These are phyloP conservation scores for Lodderomyces elongisporus DNA, from an alignment of 1,139 yeast genomes.

Conservation along the genomic window DNA sequence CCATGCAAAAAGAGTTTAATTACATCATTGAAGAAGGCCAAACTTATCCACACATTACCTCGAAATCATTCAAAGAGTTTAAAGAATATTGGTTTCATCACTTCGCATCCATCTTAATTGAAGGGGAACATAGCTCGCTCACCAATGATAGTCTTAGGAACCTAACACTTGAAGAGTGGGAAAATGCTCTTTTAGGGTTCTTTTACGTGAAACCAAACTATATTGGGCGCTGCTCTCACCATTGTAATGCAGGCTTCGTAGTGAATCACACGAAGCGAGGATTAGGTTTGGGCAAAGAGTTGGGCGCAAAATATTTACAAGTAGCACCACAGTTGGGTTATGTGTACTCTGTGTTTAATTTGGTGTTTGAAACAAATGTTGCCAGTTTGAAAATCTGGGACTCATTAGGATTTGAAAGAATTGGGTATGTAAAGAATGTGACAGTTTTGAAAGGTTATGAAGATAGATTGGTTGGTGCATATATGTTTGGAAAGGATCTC, in stretches of 20 bases:
- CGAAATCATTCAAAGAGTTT: slow-evolving; percentile 27
- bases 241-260: slow-evolving; percentile 74
- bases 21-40: slow-evolving; percentile 45
- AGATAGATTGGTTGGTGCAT: slow-evolving; percentile 60
- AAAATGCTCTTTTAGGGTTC: slow-evolving; percentile 50
- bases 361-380: slow-evolving; percentile 67
- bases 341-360: slow-evolving; percentile 73
- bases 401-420: slow-evolving; percentile 61
- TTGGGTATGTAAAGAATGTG: slow-evolving; percentile 63
- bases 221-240: slow-evolving; percentile 70
- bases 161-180: slow-evolving; percentile 29
- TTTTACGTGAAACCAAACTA: slow-evolving; percentile 78
- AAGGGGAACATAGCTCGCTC: slow-evolving; percentile 26
- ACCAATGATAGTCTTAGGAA: slow-evolving; percentile 11
- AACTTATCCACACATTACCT: slow-evolving; percentile 44
- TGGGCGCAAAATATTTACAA: slow-evolving; percentile 56
- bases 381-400: slow-evolving; percentile 77
- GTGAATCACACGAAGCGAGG: slow-evolving; percentile 57
- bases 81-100: slow-evolving; percentile 39
- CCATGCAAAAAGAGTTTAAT: slow-evolving; percentile 37
- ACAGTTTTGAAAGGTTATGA: slow-evolving; percentile 56
- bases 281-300: slow-evolving; percentile 51
- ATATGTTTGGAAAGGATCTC: slow-evolving; percentile 58
- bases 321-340: slow-evolving; percentile 73
- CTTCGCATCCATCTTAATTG: slow-evolving; percentile 42